Percentiles rank a stretch among this genome's conserved stretches.
Evolutionary conservation across 2,329 filamentous ascomycete species (phyloP).

Genomic region (Periconia macrospinosa): DNA sequence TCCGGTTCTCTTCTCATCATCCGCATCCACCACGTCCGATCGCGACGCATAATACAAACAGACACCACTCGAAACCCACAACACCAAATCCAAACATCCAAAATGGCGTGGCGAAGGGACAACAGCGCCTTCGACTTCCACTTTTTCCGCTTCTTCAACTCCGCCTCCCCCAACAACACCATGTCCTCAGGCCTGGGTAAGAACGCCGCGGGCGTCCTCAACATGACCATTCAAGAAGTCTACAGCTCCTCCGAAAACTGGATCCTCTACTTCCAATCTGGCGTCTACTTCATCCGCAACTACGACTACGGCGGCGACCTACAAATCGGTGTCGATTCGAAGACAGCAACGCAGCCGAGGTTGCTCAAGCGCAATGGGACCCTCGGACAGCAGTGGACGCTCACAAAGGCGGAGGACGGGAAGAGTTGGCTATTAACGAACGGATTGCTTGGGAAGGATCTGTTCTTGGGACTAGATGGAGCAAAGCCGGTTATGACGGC

Average conservation of each 20-base stretch:
- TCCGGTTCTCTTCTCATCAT: too few relatives aligned
- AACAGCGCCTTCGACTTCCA: conserved; percentile 8
- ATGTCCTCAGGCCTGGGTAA: conserved; percentile 5
- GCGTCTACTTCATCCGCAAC: conserved; percentile 25
- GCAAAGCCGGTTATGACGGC: conserved; percentile 10
- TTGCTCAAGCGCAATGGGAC: conserved; percentile 9
- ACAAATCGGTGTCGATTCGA: conserved; percentile 14
- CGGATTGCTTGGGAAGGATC: conserved; percentile 11
- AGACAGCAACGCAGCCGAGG: conserved; percentile 2
- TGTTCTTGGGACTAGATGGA: conserved; percentile 1
- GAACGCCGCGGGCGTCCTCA: conserved; percentile 8
- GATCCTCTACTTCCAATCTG: conserved; percentile 21
- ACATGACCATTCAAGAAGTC: conserved; percentile 7
- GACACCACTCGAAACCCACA: too few relatives aligned
- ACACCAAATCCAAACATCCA: too few relatives aligned
- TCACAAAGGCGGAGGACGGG: conserved; percentile 2
- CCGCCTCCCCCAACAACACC: neutral
- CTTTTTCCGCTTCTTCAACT: conserved; percentile 15
- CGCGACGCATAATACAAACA: too few relatives aligned
- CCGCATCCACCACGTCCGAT: too few relatives aligned
- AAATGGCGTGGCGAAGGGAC: too few relatives aligned
- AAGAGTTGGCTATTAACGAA: conserved; percentile 11
- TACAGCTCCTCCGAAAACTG: conserved; percentile 21
- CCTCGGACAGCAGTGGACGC: conserved; percentile 17
- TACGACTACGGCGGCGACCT: conserved; percentile 15